Base-by-base conservation (phyloP, 768 basidiomycete genomes). In the Pleurotus citrinopileatus region DNA sequence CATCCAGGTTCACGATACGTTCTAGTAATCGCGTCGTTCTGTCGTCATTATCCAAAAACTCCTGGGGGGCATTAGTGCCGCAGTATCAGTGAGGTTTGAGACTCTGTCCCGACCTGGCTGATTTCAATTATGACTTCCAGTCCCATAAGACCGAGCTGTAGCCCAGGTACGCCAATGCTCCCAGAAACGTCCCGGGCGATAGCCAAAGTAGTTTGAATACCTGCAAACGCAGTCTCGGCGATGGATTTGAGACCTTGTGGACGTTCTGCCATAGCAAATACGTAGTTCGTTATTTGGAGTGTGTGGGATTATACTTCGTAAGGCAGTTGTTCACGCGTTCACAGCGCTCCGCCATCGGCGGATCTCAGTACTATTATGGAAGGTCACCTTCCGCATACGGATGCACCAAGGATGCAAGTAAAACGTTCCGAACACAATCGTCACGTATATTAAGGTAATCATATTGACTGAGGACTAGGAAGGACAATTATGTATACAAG, bases 11-110 rank as follows among this genome's bases (percentile, higher is more conserved):
- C 10, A 51, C 27, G 22, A 51, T 37, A n/a, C 48, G 29, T 25
- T 51, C 48, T 25, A 51, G 27, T 20, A 51, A 20, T n/a, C 48
- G 17, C 19, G 48, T n/a, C 23, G 37, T 51, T 37, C 48, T 28
- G 15, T 51, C 48, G 23, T 51, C 48, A 8, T 51, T 51, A 8
- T 6, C 48, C 23, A 51, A 23, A 17, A 36, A 51, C 37, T 51
- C 17, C 48, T 51, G 19, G 13, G 17, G 9, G 23, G 2, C 43
- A 29, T n/a, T 6, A 27, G 27, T 15, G 27, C 5, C 13, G 12
- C 17, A 17, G 15, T 17, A 10, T 6, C 15, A 2, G 6, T 17
- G 9, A 8, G 45, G 3, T 7, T n/a, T 29, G 8, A 19, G 10
- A 17, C 43, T 10, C 15, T 13, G n/a, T 10, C 4, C 48, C 4